phyloP scores from a whole-genome alignment of 768 basidiomycete species.

The Suillus alpinus region DNA sequence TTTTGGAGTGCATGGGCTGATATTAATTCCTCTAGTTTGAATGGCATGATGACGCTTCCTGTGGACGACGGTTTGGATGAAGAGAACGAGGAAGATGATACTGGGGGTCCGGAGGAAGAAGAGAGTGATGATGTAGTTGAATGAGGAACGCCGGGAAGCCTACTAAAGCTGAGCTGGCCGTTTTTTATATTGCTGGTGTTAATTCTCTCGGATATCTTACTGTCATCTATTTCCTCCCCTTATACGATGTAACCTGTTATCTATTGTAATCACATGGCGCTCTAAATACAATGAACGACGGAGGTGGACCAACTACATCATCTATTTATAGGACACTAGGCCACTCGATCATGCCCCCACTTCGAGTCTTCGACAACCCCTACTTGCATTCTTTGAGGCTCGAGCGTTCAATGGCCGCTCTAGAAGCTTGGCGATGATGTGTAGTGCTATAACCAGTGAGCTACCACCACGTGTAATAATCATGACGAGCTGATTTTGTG shows the following conservation, averaged over 20 bases:
- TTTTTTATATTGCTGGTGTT: neutral
- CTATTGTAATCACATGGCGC: too few species aligned
- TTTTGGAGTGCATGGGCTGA: neutral
- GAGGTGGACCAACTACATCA: too few species aligned
- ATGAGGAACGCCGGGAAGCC: neutral
- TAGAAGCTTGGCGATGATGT: too few species aligned
- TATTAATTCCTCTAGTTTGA: slow-evolving; percentile 44
- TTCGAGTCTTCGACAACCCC: too few species aligned
- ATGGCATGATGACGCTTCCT: slow-evolving; percentile 66
- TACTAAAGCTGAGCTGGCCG: neutral
- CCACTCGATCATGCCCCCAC: too few species aligned
- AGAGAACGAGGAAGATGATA: neutral
- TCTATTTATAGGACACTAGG: too few species aligned
- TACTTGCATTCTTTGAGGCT: too few species aligned
- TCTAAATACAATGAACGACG: too few species aligned
- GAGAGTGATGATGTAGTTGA: neutral
- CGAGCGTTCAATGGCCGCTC: too few species aligned
- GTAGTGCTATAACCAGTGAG: too few species aligned
- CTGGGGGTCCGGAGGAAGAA: neutral
- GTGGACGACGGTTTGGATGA: slow-evolving; percentile 28
- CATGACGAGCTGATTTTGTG: too few species aligned
- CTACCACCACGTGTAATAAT: too few species aligned
- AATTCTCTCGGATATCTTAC: neutral
- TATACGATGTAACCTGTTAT: neutral
- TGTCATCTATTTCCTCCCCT: neutral